Evolutionary conservation across 1,139 yeast genomes (phyloP), one percentile per base, ranked within the genome.

Genomic region (Magnusiomyces fungicola): DNA sequence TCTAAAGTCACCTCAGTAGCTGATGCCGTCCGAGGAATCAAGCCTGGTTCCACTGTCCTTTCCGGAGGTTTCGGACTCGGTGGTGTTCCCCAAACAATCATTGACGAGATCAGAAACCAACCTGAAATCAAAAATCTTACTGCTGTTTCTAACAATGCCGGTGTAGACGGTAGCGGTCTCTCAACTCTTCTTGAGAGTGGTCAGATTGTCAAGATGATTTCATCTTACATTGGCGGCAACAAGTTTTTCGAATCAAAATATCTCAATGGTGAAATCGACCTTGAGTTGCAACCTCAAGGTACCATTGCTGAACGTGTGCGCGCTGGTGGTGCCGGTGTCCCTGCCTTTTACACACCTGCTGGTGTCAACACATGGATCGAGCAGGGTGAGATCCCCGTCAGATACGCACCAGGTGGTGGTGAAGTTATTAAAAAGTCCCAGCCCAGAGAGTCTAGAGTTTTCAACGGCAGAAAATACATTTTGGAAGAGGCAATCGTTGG

Each of bases 281-380:
- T 74, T 50, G 78, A 75, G 55, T 63, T 74, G 49, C 69, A 73
- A 14, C 79, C 79, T 4, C 79, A 75, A 56, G 79, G 79, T 1
- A 73, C 74, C 19, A 63, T 75, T 43, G 79, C 78, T 18, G 79
- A 75, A 58, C 64, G 75, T 45, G 66, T 69, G 29, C 62, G 79
- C 33, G 78, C 79, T n/a, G 79, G 74, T 12, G 75, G 70, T 21
- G 71, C 79, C 3, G 79, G 79, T 18, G 65, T 73, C 18, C 78
- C 79, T 1, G 79, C 78, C 1, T 74, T 71, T 53, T 75, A 68
- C 58, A 69, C 77, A 1, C 71, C 77, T 1, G 72, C 79, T 1
- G 79, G 78, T 23, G 76, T 67, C n/a, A 73, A 72, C 32, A 75
- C 79, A 24, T 72, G 77, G 77, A 63, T 75, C 40, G 75, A 75